phyloP scores from a whole-genome alignment of 2,329 filamentous ascomycete genomes.

The Tolypocladium endophyticum region DNA sequence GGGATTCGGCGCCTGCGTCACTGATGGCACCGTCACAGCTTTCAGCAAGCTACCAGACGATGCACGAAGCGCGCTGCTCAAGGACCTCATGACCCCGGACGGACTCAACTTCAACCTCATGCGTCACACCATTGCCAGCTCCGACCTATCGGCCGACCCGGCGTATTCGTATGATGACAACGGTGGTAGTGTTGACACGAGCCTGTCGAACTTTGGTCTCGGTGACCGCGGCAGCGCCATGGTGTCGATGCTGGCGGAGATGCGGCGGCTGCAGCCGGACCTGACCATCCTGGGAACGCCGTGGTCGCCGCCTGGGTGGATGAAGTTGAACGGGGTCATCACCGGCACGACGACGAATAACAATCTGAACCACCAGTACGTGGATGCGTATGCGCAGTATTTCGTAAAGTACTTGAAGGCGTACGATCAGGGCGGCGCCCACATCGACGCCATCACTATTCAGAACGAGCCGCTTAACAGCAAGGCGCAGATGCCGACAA shows the following conservation, averaged over 20 bases:
- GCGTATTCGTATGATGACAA: slow-evolving; percentile 28
- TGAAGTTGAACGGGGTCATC: slow-evolving; percentile 25
- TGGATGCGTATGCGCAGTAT: slow-evolving; percentile 25
- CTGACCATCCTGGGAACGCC: slow-evolving; percentile 26
- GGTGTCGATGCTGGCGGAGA: slow-evolving; percentile 24
- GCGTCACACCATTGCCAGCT: slow-evolving; percentile 28
- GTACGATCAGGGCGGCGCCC: slow-evolving; percentile 21
- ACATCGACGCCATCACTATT: slow-evolving; percentile 30
- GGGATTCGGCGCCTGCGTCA: slow-evolving; percentile 31
- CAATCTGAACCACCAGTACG: slow-evolving; percentile 22
- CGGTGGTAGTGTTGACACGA: slow-evolving; percentile 5
- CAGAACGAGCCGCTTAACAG: slow-evolving; percentile 34
- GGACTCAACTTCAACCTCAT: slow-evolving; percentile 28
- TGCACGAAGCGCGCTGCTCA: slow-evolving; percentile 19
- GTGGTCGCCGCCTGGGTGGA: slow-evolving; percentile 31
- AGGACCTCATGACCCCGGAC: slow-evolving; percentile 21
- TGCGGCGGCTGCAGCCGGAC: slow-evolving; percentile 22
- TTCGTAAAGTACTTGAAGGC: slow-evolving; percentile 31
- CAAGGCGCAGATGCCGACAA: slow-evolving; percentile 24
- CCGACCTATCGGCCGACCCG: slow-evolving; percentile 27
- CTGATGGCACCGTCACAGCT: slow-evolving; percentile 28
- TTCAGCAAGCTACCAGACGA: slow-evolving; percentile 21
- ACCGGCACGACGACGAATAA: slow-evolving; percentile 23
- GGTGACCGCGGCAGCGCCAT: slow-evolving; percentile 27
- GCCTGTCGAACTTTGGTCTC: slow-evolving; percentile 18